phyloP scores from a whole-genome alignment of 2,329 filamentous ascomycete genomes.

The Microdochium trichocladiopsis region DNA sequence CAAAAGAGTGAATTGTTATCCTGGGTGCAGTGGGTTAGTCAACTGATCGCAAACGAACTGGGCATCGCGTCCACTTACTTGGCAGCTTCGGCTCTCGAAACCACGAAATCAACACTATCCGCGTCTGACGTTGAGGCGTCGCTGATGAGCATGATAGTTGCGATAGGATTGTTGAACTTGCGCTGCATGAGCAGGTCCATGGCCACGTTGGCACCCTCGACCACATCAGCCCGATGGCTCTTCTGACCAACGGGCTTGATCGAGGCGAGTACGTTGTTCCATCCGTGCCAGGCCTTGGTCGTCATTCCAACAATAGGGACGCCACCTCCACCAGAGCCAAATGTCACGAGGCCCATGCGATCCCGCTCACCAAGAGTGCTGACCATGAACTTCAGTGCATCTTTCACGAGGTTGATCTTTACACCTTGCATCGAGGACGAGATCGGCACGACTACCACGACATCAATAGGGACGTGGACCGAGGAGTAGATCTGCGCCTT shows the following conservation, averaged over 20 bases:
- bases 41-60: neutral
- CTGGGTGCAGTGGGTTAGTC: conserved; percentile 32
- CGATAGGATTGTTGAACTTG: conserved; percentile 90
- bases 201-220: conserved; percentile 94
- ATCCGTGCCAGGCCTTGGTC: conserved; percentile 87
- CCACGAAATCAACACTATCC: conserved; percentile 95
- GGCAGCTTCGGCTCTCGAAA: conserved; percentile 91
- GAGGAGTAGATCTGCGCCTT: conserved; percentile 41
- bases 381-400: conserved; percentile 88
- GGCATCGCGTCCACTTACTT: conserved; percentile 56
- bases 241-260: conserved; percentile 95
- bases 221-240: conserved; percentile 90
- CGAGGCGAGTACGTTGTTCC: conserved; percentile 77
- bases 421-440: conserved; percentile 99
- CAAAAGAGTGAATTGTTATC: conserved; percentile 94
- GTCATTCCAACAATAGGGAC: conserved; percentile 98
- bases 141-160: conserved; percentile 93
- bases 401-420: conserved; percentile 90
- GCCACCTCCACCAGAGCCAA: conserved; percentile 87
- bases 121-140: conserved; percentile 92
- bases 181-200: conserved; percentile 99
- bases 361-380: conserved; percentile 84
- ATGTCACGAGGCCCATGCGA: conserved; percentile 94
- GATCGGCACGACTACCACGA: conserved; percentile 94
- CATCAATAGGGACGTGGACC: conserved; percentile 84